Evolutionary conservation across 1,139 yeast species (phyloP).

Genomic region (Spencermartinsiella ligniputridi): DNA sequence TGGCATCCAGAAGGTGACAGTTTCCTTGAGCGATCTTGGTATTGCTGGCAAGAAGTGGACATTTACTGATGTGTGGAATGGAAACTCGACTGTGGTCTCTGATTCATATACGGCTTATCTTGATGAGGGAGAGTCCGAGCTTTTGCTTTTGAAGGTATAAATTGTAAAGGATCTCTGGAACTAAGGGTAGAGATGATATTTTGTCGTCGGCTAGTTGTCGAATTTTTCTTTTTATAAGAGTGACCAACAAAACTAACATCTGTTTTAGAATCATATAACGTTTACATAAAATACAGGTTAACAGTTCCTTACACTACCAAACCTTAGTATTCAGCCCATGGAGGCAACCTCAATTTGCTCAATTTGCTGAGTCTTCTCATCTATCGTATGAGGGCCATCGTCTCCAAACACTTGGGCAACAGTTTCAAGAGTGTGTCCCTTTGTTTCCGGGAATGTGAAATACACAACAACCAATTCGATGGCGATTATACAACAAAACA

Average conservation of each 20-base stretch:
- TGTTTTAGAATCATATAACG: too few species aligned
- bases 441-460: constrained; percentile 87
- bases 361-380: constrained; percentile 14
- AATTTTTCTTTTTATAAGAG: too few species aligned
- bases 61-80: constrained; percentile 1
- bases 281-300: too few species aligned
- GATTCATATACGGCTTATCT: constrained; percentile 3
- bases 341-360: constrained; percentile 25
- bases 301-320: too few species aligned
- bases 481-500: constrained; percentile 26
- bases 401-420: constrained; percentile 38
- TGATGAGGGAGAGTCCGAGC: constrained; percentile 11
- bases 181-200: too few species aligned
- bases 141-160: too few species aligned
- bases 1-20: constrained; percentile 6
- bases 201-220: too few species aligned
- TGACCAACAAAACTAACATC: too few species aligned
- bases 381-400: constrained; percentile 6
- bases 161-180: too few species aligned
- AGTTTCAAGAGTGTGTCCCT: constrained; percentile 87
- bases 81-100: neutral
- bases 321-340: too few species aligned
- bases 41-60: neutral
- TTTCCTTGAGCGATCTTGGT: constrained; percentile 6
- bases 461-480: constrained; percentile 43